A percentile compares a stretch with the other conserved stretches of the same genome.
phyloP scores from a whole-genome alignment of 371 early-diverging fungal genomes.

The Rhizopus sp. region DNA sequence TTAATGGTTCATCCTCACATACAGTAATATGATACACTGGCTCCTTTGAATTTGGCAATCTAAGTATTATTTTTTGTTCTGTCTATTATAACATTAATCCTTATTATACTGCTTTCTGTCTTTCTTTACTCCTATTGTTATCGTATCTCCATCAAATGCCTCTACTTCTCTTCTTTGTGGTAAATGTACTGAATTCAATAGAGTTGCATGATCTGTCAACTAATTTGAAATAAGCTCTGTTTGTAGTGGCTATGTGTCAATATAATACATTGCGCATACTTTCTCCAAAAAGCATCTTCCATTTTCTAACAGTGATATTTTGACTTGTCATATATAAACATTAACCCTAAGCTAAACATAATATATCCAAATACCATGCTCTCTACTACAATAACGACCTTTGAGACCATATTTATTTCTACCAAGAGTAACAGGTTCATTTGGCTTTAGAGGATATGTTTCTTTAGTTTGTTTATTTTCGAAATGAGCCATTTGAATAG shows the following conservation, averaged over 20 bases:
- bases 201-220: background rate
- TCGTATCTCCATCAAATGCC: constrained; percentile 1
- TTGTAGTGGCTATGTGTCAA: background rate
- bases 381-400: constrained; percentile 6
- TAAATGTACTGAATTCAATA: constrained; percentile 2
- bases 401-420: constrained; percentile 10
- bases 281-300: constrained; percentile 14
- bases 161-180: constrained; percentile 2
- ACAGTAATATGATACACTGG: background rate
- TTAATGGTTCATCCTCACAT: background rate
- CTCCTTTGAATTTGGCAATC: background rate
- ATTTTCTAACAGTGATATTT: background rate
- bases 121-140: background rate
- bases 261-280: background rate
- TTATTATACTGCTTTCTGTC: background rate
- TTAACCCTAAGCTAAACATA: background rate
- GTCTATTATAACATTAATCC: background rate
- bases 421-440: constrained; percentile 4
- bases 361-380: constrained; percentile 3
- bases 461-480: constrained; percentile 8
- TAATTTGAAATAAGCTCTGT: background rate
- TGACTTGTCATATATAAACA: background rate
- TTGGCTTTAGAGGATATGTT: background rate
- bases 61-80: background rate
- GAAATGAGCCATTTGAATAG: constrained; percentile 2